These are phyloP conservation scores for Eucalyptus marginata DNA, from an alignment of 345 rosid genomes.

Conservation along the genomic window DNA sequence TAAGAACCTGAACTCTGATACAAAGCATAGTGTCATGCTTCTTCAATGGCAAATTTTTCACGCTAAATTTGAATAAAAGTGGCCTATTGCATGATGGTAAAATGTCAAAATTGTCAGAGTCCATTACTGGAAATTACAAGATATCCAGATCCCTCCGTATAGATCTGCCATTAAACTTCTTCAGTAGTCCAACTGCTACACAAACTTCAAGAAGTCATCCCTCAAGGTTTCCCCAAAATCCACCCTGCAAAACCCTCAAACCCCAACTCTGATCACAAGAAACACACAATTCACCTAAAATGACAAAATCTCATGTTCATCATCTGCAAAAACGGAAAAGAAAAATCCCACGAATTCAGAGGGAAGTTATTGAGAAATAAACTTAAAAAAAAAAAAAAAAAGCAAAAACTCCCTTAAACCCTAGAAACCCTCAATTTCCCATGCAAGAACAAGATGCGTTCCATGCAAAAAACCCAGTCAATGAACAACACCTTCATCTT, in stretches of 20 bases:
- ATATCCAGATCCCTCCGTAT: background rate
- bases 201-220: background rate
- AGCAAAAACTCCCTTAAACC: background rate
- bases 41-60: background rate
- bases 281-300: background rate
- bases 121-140: background rate
- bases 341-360: background rate
- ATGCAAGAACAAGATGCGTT: background rate
- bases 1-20: background rate
- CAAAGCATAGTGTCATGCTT: background rate
- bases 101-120: background rate
- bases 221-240: background rate
- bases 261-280: background rate
- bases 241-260: background rate
- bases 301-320: background rate
- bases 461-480: background rate
- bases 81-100: background rate
- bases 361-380: background rate
- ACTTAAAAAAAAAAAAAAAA: background rate
- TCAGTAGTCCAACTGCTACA: background rate
- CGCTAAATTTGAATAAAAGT: background rate
- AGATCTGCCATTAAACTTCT: background rate
- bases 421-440: background rate
- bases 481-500: background rate
- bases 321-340: background rate